Conservation (phyloP, 306 rosid genomes). For the Ochetophila trinervis region DNA sequence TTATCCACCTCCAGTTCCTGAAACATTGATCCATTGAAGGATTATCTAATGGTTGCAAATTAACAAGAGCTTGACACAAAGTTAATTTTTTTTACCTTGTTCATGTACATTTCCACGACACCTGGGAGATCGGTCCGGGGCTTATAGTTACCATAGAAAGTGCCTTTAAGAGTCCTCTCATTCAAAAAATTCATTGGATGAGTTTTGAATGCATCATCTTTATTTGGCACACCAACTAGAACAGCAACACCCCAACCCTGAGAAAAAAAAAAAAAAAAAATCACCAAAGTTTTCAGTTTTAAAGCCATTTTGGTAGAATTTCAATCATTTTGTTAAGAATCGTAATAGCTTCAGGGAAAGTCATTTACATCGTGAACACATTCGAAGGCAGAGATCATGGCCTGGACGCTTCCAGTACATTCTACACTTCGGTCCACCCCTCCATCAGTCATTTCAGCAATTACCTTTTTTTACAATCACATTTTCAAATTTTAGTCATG, state of each 20-base stretch:
- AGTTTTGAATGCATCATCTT: constrained; percentile 81
- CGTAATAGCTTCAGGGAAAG: background rate
- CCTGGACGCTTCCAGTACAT: constrained; percentile 85
- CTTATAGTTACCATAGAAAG: constrained; percentile 88
- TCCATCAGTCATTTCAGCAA: constrained; percentile 80
- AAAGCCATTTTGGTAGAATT: background rate
- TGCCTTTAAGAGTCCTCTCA: constrained; percentile 89
- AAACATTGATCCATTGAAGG: background rate
- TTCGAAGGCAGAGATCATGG: constrained; percentile 90
- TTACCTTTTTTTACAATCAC: constrained; percentile 39
- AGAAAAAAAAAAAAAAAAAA: too few species aligned
- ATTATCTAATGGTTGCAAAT: too few species aligned
- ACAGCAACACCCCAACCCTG: constrained; percentile 99
- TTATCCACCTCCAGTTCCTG: constrained; percentile 49
- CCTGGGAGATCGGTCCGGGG: constrained; percentile 73
- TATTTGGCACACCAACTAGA: constrained; percentile 84
- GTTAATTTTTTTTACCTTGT: constrained; percentile 21
- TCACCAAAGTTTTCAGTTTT: background rate
- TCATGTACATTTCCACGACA: constrained; percentile 77
- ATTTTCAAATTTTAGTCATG: constrained; percentile 17
- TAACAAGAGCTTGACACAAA: too few species aligned
- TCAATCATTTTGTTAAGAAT: too few species aligned
- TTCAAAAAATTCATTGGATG: constrained; percentile 66
- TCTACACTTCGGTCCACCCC: constrained; percentile 91
- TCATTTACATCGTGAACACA: constrained; percentile 76